phyloP scores from a whole-genome alignment of 1,284 basidiomycete species.

The Polyporus tsugae region DNA sequence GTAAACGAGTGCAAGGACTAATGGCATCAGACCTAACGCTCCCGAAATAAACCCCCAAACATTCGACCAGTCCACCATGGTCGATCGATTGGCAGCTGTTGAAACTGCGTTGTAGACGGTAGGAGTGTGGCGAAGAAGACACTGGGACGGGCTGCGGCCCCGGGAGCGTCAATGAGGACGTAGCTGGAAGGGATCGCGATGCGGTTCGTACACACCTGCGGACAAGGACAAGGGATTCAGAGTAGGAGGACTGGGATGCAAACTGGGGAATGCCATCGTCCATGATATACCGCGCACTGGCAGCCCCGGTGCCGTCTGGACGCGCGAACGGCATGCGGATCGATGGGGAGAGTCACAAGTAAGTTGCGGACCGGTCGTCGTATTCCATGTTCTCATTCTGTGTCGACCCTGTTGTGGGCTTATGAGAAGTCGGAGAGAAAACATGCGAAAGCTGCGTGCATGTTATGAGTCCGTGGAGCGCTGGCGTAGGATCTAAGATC shows the following conservation, averaged over 20 bases:
- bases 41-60: neutral
- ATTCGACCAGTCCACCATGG: neutral
- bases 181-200: neutral
- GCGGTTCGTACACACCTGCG: neutral
- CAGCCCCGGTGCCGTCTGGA: neutral
- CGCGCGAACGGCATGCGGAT: neutral
- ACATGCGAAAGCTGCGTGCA: neutral
- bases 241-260: neutral
- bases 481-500: neutral
- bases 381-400: neutral
- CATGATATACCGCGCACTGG: neutral
- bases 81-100: neutral
- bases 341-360: neutral
- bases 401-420: slow-evolving; percentile 1
- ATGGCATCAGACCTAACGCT: neutral
- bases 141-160: neutral
- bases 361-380: neutral
- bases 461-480: neutral
- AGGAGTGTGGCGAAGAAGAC: neutral
- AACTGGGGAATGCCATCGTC: neutral
- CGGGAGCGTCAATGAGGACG: neutral
- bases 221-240: neutral
- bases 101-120: neutral
- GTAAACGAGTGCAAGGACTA: neutral
- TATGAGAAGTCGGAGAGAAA: neutral